Percentiles rank a stretch among this genome's conserved stretches.
Evolutionary conservation across 169 alveolate species (phyloP).

Genomic region (Plasmodium ovale): DNA sequence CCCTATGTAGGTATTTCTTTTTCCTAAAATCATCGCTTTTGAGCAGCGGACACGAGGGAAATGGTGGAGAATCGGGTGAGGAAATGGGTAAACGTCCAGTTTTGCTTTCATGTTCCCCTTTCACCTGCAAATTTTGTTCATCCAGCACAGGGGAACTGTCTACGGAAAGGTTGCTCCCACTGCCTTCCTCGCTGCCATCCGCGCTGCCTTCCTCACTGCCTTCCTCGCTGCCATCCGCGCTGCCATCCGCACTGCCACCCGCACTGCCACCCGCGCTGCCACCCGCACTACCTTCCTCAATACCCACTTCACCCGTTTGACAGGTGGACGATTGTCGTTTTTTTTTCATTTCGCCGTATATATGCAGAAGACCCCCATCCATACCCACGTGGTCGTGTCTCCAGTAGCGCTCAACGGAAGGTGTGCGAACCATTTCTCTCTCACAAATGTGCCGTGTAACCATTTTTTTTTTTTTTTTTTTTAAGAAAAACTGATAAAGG

Average conservation of each 20-base stretch:
- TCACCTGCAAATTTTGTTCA: background rate
- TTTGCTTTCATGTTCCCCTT: too few species aligned
- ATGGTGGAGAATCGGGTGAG: too few species aligned
- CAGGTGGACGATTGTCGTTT: too few species aligned
- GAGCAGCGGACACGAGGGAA: background rate
- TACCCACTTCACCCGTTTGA: too few species aligned
- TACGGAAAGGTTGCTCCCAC: background rate
- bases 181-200: background rate
- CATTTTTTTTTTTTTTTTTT: slow-evolving; percentile 30
- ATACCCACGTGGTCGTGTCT: background rate
- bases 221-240: background rate
- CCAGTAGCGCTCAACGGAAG: background rate
- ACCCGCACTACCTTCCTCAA: too few species aligned
- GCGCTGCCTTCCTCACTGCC: background rate
- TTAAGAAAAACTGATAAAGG: slow-evolving; percentile 37
- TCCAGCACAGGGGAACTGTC: background rate
- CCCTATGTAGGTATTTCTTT: slow-evolving; percentile 37
- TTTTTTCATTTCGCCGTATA: too few species aligned
- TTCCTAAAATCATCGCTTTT: slow-evolving; percentile 10
- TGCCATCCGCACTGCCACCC: background rate
- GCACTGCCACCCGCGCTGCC: slow-evolving; percentile 29
- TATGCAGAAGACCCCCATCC: too few species aligned
- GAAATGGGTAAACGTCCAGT: too few species aligned
- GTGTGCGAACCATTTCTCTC: background rate
- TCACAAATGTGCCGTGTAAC: slow-evolving; percentile 1